phyloP scores from a whole-genome alignment of 805 yeast genomes.

The Saccharomycopsis amapae region DNA sequence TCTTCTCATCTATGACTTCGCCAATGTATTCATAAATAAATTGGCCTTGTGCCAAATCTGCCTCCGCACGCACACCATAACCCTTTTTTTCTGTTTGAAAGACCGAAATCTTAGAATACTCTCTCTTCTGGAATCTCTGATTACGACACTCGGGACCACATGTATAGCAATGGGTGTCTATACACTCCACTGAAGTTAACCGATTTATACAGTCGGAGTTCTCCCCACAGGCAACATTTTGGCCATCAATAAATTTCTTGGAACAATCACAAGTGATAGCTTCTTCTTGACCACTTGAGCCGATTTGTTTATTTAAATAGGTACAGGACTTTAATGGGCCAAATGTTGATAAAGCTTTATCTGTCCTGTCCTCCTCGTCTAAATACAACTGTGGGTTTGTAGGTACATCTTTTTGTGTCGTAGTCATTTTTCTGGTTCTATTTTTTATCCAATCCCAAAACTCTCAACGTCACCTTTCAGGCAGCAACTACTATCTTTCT shows the following conservation, averaged over 20 bases:
- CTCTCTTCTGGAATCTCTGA: conserved; percentile 75
- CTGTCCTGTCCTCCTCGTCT: conserved; percentile 50
- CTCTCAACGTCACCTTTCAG: background rate
- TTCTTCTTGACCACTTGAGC: conserved; percentile 70
- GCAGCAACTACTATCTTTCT: background rate
- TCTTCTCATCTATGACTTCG: conserved; percentile 77
- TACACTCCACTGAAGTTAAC: conserved; percentile 87
- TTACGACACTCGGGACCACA: conserved; percentile 82
- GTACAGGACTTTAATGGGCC: conserved; percentile 48
- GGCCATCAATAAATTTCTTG: conserved; percentile 39
- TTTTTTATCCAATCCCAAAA: background rate
- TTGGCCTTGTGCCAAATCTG: conserved; percentile 47
- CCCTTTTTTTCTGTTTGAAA: conserved; percentile 81
- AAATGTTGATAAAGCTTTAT: conserved; percentile 61
- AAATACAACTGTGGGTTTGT: conserved; percentile 1
- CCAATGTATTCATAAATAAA: conserved; percentile 92
- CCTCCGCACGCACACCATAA: conserved; percentile 75
- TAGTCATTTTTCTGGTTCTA: background rate
- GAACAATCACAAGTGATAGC: conserved; percentile 87
- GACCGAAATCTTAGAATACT: conserved; percentile 74
- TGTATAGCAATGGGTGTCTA: conserved; percentile 48
- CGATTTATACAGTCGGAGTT: conserved; percentile 88
- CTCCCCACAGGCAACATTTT: conserved; percentile 68
- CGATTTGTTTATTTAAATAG: conserved; percentile 55
- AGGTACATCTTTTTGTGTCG: background rate